Base-by-base conservation (phyloP, 176 grass and related monocot genomes). In the Rhynchospora tenuis region DNA sequence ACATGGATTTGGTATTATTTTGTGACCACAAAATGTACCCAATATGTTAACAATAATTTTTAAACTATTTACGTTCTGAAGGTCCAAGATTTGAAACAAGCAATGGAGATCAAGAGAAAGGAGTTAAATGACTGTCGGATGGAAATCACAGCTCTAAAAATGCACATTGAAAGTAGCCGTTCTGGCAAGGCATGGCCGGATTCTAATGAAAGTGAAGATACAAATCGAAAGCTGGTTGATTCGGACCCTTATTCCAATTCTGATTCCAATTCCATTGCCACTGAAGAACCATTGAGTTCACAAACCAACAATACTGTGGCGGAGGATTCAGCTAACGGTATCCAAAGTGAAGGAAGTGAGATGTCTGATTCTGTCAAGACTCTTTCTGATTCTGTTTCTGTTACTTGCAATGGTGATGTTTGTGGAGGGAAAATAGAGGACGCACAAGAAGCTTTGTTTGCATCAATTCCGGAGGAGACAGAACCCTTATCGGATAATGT, bases 141-240 rank as follows among this genome's bases (percentile, higher is more conserved):
- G 90, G 95, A 98, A 94, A 91, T 98, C 84, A 98, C 95, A 77
- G 59, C 92, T 61, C 87, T 98, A 85, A 93, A 98, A 88, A 95
- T 98, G 95, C 93, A 95, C 76, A 87, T 98, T 83, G 95, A 98
- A 98, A 89, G 90, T 83, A 80, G 84, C 73, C 89, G 85, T 80
- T 92, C 92, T 65, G 89, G 82, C 79, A 92, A 89, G 83, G 78
- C 84, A n/a, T 89, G 90, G 87, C 44, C 77, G 71, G 31, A 82
- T 48, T 7, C 20, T 24, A 82, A 23, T 38, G 80, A 20, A 64
- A 78, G 84, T 46, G 73, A 89, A 89, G 75, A 27, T 89, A 64
- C 76, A 90, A 86, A 48, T 31, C 48, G 29, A 43, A 86, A 86
- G 26, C 56, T 58, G 55, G 76, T 88, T 82, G 77, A 87, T 61